Evolutionary conservation across 192 early-diverging fungal species (phyloP).

Genomic region (Coemansia nantahalensis): DNA sequence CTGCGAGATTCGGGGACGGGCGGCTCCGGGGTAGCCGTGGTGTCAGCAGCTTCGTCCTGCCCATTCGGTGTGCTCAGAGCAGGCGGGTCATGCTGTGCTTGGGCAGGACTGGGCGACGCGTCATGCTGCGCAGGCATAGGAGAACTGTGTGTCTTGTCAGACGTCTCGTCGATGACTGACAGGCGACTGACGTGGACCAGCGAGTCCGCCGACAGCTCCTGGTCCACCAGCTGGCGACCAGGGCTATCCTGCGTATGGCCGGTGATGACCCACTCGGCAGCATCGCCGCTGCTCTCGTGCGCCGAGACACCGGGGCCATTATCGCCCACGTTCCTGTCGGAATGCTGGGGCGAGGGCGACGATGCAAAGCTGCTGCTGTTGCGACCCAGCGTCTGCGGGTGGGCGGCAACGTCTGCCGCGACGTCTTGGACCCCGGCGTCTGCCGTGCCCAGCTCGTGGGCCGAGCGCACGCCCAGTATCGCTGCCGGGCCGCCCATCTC

Average conservation of each 20-base stretch:
- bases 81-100: too few species aligned
- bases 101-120: not conserved
- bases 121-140: not conserved
- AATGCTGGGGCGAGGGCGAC: not conserved
- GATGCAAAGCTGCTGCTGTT: too few species aligned
- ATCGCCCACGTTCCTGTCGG: not conserved
- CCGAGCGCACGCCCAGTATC: constrained; percentile 15
- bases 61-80: too few species aligned
- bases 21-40: not conserved
- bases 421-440: too few species aligned
- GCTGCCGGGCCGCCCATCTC: constrained; percentile 3
- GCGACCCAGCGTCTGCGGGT: too few species aligned
- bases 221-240: constrained; percentile 3
- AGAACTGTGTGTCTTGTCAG: constrained; percentile 1
- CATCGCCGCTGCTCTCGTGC: constrained; percentile 17
- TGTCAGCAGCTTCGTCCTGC: not conserved
- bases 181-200: constrained; percentile 24
- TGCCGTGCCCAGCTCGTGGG: constrained; percentile 12
- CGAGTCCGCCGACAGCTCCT: constrained; percentile 22
- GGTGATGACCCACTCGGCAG: constrained; percentile 48
- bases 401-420: too few species aligned
- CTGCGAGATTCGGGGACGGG: too few species aligned
- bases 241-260: constrained; percentile 19
- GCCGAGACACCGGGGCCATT: too few species aligned
- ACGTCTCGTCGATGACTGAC: constrained; percentile 17